Base-by-base conservation (phyloP, 2,329 filamentous ascomycete species). In the Beauveria australis region DNA sequence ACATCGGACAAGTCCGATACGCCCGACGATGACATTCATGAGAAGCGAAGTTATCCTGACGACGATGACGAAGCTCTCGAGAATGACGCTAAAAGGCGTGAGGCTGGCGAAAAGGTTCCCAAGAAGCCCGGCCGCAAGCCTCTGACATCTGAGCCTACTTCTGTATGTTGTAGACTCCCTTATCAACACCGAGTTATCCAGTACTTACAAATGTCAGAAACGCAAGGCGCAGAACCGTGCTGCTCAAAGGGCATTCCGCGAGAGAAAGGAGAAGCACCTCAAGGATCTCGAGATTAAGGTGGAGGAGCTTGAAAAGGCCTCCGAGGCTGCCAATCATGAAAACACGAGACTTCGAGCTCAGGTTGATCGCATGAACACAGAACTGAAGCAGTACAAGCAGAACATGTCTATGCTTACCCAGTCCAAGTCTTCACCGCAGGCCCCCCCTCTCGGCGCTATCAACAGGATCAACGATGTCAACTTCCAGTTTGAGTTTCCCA, bases 121-220 rank as follows among this genome's bases (percentile, higher is more conserved):
- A 97, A 97, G 84, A 99, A 97, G 77, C 93, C 94, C 5, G 94
- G 94, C 55, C 86, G 94, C 64, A 99, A 99, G 80, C 94, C 93
- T 22, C 80, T 97, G 69, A 97, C 91, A 53, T 95, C 91, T 24
- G 94, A 97, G 74, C 94, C 94, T 26, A 97, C 90, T 67, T 94
- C 92, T 66, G 93, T 97, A 86, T 16, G 33, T 14, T 37, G 14
- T 5, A 37, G 2, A 37, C 14, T 47, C 1, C 14, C 12, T 22
- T 22, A 4, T 14, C 0, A 2, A 18, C 5, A 1, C 8, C 8
- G 41, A 46, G 5, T 6, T 28, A 52, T 18, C n/a, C 12, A 40
- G 46, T 46, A 14, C 59, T 66, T 55, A 64, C 65, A 56, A 18
- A 14, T 41, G 8, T 16, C 69, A 96, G 91, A 95, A 96, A 77